Percentiles rank a stretch among this genome's conserved stretches.
Conservation (phyloP, 352 stramenopile genomes). For the Thraustochytrium striatum region DNA sequence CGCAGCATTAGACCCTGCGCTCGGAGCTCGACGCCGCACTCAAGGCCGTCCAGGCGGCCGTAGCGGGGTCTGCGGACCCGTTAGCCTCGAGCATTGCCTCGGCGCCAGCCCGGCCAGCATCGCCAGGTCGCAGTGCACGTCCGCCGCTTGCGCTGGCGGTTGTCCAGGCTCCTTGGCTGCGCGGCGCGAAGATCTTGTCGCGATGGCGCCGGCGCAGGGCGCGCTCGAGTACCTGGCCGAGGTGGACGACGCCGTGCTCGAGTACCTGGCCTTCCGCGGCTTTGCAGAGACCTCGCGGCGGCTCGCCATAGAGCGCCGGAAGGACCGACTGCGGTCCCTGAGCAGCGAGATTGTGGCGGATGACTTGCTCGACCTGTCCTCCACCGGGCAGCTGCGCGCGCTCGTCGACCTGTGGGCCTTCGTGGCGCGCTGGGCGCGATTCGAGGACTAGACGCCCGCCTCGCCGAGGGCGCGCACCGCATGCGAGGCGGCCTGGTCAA, state of each 20-base stretch:
- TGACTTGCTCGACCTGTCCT: conserved; percentile 18
- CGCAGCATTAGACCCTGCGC: neutral
- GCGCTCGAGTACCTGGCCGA: conserved; percentile 49
- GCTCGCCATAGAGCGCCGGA: neutral
- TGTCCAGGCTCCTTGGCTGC: no score
- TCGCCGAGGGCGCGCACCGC: conserved; percentile 6
- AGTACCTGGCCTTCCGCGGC: conserved; percentile 48
- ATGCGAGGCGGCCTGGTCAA: neutral
- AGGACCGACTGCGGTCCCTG: conserved; percentile 24
- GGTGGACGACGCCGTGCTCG: conserved; percentile 44
- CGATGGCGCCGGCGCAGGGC: no score
- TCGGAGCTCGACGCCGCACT: neutral
- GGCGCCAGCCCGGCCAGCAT: no score
- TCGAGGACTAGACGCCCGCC: conserved; percentile 31
- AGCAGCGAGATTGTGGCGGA: conserved; percentile 2
- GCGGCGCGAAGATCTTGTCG: no score
- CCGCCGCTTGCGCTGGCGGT: no score
- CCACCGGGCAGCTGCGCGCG: neutral
- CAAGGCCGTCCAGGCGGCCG: neutral
- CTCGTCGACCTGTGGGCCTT: conserved; percentile 48
- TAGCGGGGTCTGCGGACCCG: neutral
- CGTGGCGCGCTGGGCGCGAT: conserved; percentile 1
- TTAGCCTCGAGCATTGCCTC: no score
- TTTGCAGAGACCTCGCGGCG: conserved; percentile 42
- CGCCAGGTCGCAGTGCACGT: no score